Base-by-base conservation (phyloP, 192 early-diverging fungal genomes). In the Funneliformis geosporum region DNA sequence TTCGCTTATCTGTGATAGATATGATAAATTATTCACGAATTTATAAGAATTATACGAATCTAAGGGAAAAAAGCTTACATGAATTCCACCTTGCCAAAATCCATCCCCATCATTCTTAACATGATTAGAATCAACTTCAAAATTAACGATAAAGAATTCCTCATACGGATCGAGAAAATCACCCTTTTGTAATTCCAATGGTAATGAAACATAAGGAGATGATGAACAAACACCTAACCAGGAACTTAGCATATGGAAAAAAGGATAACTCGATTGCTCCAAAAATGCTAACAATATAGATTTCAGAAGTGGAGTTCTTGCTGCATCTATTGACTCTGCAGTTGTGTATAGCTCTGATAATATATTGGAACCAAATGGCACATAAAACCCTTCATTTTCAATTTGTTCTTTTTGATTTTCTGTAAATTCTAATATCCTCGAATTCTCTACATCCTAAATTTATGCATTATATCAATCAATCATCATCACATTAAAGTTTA, bases 361-460 rank as follows among this genome's bases (percentile, higher is more conserved):
- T 44, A 84, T 61, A 55, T 69, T 74, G 10, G 74, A 27, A n/a
- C 83, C 83, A 28, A 83, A 82, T 25, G 83, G 83, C 44, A 84
- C 28, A 73, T 82, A 82, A 38, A 83, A 84, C 62, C 83, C 83
- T 60, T 78, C 42, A 10, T 33, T 7, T 5, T 38, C 25, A 10
- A 43, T 18, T 67, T 84, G 61, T 14, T 42, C 60, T 61, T 75
- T 59, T 75, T 75, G 55, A 23, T 14, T 14, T 60, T 12, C 18
- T 59, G 73, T 42, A 23, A 70, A 60, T 4, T 8, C 39, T 76
- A 12, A 71, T 7, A 61, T 28, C 39, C 12, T 33, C 70, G 39
- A 75, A 40, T 42, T 25, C 27, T n/a, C 33, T 44, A 55, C 65
- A 69, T 78, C 62, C 76, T 68, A 78, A 43, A 33, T 44, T 11